Evolutionary conservation across 768 basidiomycete species (phyloP), one percentile per base, ranked within the genome.

Genomic region (Leccinum variicolor): DNA sequence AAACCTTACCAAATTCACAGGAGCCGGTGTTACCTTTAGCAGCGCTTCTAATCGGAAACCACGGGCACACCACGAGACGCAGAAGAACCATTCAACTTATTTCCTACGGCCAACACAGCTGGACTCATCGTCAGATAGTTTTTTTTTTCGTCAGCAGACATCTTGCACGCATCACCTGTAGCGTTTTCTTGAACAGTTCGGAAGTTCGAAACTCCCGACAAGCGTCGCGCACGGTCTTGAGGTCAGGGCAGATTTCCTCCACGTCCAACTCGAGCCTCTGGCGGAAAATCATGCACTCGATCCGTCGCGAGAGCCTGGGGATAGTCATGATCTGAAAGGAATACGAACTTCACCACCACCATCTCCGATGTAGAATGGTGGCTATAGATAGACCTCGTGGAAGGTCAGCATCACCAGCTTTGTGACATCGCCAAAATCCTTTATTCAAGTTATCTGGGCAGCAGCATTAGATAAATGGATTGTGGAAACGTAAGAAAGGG

Each of bases 331-430:
- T 88, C 90, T 94, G 46, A 10, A 26, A 41, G 5, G 17, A 25
- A 9, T 8, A 21, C 36, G 4, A 17, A 25, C 15, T 43, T 63
- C 23, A 69, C 45, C 64, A 23, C 2, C 33, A 15, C 29, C 21
- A 19, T 39, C 6, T 11, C 4, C 13, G 28, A 56, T 33, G 4
- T 15, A 9, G 15, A 17, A 45, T 9, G 15, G 6, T 19, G 9
- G n/a, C 11, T 11, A 65, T 75, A 53, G 55, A 65, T 75, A 53
- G 55, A 91, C 91, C 79, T 92, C 82, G 57, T 75, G 74, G 64
- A 94, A 86, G 87, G 66, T 98, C 94, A 17, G 91, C 57, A 89
- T 88, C 4, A 90, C 84, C 9, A 95, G 79, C 65, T 87, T 89
- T 41, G 78, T 76, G 11, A 89, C 74, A 57, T 94, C 87, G 3